A percentile compares a stretch with the other conserved stretches of the same genome.
Evolutionary conservation across 139 green algal species (phyloP).

Genomic region (Spirogloea muscicola): DNA sequence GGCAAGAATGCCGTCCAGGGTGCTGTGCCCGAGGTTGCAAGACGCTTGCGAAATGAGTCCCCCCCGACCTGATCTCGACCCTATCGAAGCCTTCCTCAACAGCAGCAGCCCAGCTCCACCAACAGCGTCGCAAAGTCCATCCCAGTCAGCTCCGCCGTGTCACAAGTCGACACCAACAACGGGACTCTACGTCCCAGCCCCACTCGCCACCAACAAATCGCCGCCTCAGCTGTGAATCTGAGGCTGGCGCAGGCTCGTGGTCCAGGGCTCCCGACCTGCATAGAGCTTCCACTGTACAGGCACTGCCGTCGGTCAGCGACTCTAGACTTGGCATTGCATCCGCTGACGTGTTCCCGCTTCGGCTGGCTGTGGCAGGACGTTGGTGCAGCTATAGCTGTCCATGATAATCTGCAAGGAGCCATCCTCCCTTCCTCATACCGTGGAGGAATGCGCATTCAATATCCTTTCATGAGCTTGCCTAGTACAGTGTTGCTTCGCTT

Average conservation of each 20-base stretch:
- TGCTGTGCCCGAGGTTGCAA: too few species aligned
- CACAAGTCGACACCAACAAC: too few species aligned
- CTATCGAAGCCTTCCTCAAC: too few species aligned
- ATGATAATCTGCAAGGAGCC: slow-evolving; percentile 64
- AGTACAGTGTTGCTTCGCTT: slow-evolving; percentile 7
- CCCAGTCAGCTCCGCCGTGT: too few species aligned
- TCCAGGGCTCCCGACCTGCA: neutral
- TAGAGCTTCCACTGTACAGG: neutral
- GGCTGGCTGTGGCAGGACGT: slow-evolving; percentile 52
- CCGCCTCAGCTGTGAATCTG: neutral
- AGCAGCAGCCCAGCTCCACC: too few species aligned
- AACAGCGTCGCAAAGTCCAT: too few species aligned
- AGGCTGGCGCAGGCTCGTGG: neutral
- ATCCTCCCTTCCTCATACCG: slow-evolving; percentile 73
- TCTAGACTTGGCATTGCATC: neutral
- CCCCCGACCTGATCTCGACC: too few species aligned
- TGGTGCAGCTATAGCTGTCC: slow-evolving; percentile 61
- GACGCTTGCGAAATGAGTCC: too few species aligned
- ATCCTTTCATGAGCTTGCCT: slow-evolving; percentile 9
- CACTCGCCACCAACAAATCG: too few species aligned
- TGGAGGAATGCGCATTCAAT: slow-evolving; percentile 79
- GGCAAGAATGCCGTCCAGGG: too few species aligned
- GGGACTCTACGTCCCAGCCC: too few species aligned
- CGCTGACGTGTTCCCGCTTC: neutral
- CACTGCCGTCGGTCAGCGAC: neutral